Base-by-base conservation (phyloP, 345 rosid species). In the Eucalyptus cloeziana region DNA sequence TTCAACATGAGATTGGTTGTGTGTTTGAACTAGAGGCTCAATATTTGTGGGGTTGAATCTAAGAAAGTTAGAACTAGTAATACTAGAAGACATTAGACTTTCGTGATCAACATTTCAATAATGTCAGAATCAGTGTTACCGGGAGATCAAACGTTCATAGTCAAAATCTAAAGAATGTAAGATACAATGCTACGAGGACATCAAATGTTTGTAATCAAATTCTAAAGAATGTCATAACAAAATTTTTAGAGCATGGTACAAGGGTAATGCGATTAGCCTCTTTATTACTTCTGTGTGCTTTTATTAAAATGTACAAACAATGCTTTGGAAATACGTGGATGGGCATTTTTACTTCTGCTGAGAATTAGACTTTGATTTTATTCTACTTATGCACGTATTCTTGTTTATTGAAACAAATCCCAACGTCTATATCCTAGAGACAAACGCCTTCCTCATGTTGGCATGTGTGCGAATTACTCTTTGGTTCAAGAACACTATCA, bases 91-190 rank as follows among this genome's bases (percentile, higher is more conserved):
- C 24, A 52, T 52, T 0, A 19, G 2, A 52, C 24, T 52, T 52
- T 52, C 2, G 0, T 52, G 25, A 52, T 52, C 25, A 52, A 52
- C 21, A 52, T 52, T 52, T 25, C 2, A 52, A 21, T 19, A 56
- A 56, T 1, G 0, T 24, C 0, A 0, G 0, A 24, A 9, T 4
- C 13, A 56, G 0, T 24, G 13, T 56, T 24, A 56, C 0, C 0
- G 1, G 30, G 27, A 24, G 11, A 56, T 56, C 6, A 56, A 24
- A 56, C 0, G 6, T 56, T 56, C 0, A 56, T 56, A 10, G 13
- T 2, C 0, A 9, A 0, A 56, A 56, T 56, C 3, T 56, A 0
- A 0, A 56, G 13, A 56, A 24, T 0, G 6, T 24, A 0, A 9
- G 0, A 24, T 24, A 24, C 3, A 56, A 56, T 0, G 30, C 13